A percentile compares a stretch with the other conserved stretches of the same genome.
Evolutionary conservation across 352 stramenopile genomes (phyloP).

Genomic region (Saprolegnia diclina): DNA sequence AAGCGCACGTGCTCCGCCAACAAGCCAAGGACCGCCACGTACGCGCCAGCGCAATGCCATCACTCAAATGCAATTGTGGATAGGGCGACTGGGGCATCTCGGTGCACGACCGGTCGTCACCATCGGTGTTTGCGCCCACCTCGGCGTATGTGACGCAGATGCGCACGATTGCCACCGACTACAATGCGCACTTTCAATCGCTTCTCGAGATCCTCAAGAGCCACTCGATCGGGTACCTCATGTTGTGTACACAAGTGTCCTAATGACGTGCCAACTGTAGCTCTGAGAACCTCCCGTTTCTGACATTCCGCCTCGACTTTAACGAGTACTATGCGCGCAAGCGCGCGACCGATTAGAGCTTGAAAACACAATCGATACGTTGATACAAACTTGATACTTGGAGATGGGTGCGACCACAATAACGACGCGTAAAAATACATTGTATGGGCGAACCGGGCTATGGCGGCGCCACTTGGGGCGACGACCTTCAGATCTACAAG

Average conservation of each 20-base stretch:
- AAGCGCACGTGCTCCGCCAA: constrained; percentile 53
- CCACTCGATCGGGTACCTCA: constrained; percentile 44
- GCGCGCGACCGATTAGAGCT: neutral
- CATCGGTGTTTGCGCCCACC: constrained; percentile 35
- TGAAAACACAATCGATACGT: too few species aligned
- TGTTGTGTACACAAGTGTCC: too few species aligned
- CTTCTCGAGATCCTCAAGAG: constrained; percentile 71
- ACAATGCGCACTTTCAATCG: constrained; percentile 50
- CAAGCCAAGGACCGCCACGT: constrained; percentile 40
- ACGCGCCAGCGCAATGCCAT: too few species aligned
- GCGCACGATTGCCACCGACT: constrained; percentile 56
- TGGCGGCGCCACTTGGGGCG: constrained; percentile 12
- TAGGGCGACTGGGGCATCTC: constrained; percentile 23
- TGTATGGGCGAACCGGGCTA: constrained; percentile 1
- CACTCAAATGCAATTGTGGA: too few species aligned
- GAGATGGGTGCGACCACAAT: too few species aligned
- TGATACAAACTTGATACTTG: too few species aligned
- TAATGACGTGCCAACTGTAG: too few species aligned
- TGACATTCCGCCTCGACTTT: constrained; percentile 88
- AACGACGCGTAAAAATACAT: constrained; percentile 8
- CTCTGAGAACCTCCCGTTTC: constrained; percentile 75
- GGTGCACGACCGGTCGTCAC: constrained; percentile 13
- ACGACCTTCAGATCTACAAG: constrained; percentile 27
- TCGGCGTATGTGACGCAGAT: constrained; percentile 57
- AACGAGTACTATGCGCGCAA: constrained; percentile 86